Conservation (phyloP, 179 eudicot genomes). For the Camellia oleifera region DNA sequence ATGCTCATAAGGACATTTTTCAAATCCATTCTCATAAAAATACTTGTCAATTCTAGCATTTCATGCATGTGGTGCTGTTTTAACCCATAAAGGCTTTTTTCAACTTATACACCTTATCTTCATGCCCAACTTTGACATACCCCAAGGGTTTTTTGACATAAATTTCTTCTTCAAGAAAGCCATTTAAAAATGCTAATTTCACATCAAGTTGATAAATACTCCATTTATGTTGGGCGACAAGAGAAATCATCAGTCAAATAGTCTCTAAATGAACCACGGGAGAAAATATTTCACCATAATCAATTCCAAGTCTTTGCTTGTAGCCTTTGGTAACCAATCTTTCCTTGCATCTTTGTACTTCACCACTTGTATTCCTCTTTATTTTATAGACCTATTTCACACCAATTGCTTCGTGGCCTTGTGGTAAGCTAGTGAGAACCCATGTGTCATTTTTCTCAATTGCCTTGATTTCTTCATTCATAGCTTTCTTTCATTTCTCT, state of each 20-base stretch:
- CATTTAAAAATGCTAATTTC: background rate
- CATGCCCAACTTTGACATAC: background rate
- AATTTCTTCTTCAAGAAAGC: background rate
- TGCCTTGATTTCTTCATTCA: too few species aligned
- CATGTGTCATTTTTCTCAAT: too few species aligned
- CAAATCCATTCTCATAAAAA: background rate
- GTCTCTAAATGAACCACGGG: background rate
- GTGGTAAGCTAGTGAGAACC: too few species aligned
- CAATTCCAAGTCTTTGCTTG: background rate
- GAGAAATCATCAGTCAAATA: background rate
- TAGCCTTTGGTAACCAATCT: background rate
- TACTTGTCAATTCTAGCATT: background rate
- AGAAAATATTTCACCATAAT: background rate
- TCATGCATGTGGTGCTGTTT: background rate
- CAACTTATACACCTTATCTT: background rate
- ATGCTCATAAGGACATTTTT: background rate
- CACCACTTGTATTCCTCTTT: background rate
- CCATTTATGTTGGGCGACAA: background rate
- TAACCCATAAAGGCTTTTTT: background rate
- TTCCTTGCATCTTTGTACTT: background rate
- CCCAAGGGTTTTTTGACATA: background rate
- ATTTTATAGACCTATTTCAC: background rate
- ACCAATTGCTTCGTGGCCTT: too few species aligned
- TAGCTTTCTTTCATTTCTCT: too few species aligned
- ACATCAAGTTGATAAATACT: background rate